Percentiles rank a stretch among this genome's conserved stretches.
These are phyloP conservation scores for Collybia sordida DNA, from an alignment of 768 basidiomycete species.

Conservation along the genomic window DNA sequence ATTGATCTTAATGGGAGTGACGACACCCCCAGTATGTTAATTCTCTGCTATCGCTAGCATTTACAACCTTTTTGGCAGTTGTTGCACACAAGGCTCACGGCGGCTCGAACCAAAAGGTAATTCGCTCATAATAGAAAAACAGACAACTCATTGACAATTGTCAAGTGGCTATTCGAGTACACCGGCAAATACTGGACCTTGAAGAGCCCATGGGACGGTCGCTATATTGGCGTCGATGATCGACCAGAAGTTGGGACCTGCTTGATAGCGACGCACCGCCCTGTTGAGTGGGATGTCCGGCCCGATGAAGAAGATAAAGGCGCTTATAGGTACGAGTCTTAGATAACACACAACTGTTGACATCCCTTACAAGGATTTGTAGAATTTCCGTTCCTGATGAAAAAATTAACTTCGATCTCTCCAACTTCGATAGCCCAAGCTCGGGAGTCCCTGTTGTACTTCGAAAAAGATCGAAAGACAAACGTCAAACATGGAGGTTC, in stretches of 20 bases:
- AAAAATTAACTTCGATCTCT: constrained; percentile 20
- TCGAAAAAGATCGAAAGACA: constrained; percentile 38
- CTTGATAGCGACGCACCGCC: constrained; percentile 11
- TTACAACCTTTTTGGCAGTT: constrained; percentile 23
- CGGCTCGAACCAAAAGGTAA: constrained; percentile 44
- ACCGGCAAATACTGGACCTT: constrained; percentile 16
- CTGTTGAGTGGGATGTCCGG: constrained; percentile 18
- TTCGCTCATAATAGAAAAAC: background rate
- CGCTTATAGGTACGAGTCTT: constrained; percentile 17
- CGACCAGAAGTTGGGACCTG: constrained; percentile 5
- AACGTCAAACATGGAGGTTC: constrained; percentile 45
- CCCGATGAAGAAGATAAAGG: constrained; percentile 11
- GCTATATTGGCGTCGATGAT: constrained; percentile 15
- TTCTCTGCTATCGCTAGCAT: background rate
- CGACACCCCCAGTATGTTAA: constrained; percentile 31
- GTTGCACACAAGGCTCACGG: constrained; percentile 37
- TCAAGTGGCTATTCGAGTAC: constrained; percentile 18
- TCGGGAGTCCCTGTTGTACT: constrained; percentile 38
- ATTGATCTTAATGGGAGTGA: constrained; percentile 51
- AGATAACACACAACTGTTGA: background rate
- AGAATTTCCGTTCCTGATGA: constrained; percentile 34
- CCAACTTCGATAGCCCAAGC: constrained; percentile 34
- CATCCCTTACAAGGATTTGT: constrained; percentile 4
- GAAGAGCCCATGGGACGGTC: constrained; percentile 11
- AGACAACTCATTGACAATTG: background rate